Conservation (phyloP, 2,329 filamentous ascomycete species). For the Sporothrix brunneoviolacea region DNA sequence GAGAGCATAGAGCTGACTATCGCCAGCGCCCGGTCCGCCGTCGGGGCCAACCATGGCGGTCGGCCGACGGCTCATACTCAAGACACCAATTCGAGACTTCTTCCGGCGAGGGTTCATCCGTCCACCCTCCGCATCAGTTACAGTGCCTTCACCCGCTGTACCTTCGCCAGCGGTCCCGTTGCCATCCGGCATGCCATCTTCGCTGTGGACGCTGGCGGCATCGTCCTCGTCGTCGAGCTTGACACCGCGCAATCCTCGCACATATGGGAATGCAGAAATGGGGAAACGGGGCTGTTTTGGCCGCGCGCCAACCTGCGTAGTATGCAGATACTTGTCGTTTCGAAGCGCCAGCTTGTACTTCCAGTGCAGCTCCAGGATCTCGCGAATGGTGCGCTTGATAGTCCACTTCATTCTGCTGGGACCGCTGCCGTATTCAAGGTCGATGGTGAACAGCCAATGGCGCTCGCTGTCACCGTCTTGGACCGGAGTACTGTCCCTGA, state of each 20-base stretch:
- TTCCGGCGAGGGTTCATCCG: conserved; percentile 29
- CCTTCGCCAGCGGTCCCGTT: conserved; percentile 39
- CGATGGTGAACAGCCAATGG: conserved; percentile 83
- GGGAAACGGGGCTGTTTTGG: conserved; percentile 88
- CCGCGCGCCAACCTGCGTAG: conserved; percentile 57
- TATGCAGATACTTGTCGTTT: conserved; percentile 74
- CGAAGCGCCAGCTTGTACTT: conserved; percentile 89
- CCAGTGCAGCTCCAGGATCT: conserved; percentile 87
- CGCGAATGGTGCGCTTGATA: conserved; percentile 75
- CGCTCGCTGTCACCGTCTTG: conserved; percentile 58
- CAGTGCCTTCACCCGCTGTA: conserved; percentile 56
- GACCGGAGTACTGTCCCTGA: conserved; percentile 70
- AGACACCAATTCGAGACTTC: conserved; percentile 44
- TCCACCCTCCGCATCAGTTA: conserved; percentile 56
- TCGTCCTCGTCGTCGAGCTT: conserved; percentile 72
- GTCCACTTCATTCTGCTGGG: conserved; percentile 96
- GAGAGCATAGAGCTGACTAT: conserved; percentile 37
- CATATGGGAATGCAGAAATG: conserved; percentile 79
- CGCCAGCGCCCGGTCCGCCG: conserved; percentile 31
- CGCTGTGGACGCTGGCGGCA: conserved; percentile 31
- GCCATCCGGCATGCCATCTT: conserved; percentile 23
- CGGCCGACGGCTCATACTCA: conserved; percentile 47
- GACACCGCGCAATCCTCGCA: conserved; percentile 71
- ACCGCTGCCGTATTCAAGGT: conserved; percentile 92
- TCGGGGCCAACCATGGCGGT: conserved; percentile 44